Conservation (phyloP, 2,329 filamentous ascomycete genomes). For the Trichothecium roseum region DNA sequence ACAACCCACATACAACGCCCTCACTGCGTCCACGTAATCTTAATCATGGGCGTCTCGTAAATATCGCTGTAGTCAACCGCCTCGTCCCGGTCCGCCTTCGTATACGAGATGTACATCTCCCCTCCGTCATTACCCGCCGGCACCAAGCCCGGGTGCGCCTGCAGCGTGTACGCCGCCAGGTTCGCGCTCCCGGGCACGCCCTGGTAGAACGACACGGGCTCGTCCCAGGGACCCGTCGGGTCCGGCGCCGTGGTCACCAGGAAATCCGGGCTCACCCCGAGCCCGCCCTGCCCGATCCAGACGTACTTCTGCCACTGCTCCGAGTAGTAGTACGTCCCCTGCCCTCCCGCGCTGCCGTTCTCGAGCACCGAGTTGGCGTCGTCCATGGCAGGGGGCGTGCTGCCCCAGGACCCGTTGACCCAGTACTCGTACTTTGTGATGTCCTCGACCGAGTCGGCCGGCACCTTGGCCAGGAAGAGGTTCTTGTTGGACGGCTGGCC, state of each 20-base stretch:
- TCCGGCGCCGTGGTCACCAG: conserved; percentile 10
- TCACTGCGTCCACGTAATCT: too few relatives aligned
- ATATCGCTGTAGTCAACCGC: background rate
- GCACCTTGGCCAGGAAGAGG: conserved; percentile 10
- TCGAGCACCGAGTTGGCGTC: conserved; percentile 7
- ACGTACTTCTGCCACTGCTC: conserved; percentile 9
- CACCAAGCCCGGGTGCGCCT: conserved; percentile 7
- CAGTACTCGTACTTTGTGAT: conserved; percentile 11
- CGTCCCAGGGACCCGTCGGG: conserved; percentile 7
- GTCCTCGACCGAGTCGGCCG: conserved; percentile 8
- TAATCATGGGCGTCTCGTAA: conserved; percentile 2
- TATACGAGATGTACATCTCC: conserved; percentile 2
- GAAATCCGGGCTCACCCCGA: conserved; percentile 10
- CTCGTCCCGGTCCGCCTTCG: conserved; percentile 1
- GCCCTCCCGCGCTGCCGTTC: conserved; percentile 11
- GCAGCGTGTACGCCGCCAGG: conserved; percentile 5
- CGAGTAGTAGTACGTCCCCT: conserved; percentile 13
- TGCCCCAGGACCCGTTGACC: conserved; percentile 8
- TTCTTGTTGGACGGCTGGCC: conserved; percentile 7
- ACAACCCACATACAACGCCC: too few relatives aligned
- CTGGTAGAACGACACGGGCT: conserved; percentile 4
- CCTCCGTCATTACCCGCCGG: background rate
- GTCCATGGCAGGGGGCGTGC: conserved; percentile 5
- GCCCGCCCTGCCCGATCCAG: conserved; percentile 11
- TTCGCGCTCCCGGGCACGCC: conserved; percentile 4